phyloP scores from a whole-genome alignment of 805 yeast genomes.

The Brettanomyces sp. region DNA sequence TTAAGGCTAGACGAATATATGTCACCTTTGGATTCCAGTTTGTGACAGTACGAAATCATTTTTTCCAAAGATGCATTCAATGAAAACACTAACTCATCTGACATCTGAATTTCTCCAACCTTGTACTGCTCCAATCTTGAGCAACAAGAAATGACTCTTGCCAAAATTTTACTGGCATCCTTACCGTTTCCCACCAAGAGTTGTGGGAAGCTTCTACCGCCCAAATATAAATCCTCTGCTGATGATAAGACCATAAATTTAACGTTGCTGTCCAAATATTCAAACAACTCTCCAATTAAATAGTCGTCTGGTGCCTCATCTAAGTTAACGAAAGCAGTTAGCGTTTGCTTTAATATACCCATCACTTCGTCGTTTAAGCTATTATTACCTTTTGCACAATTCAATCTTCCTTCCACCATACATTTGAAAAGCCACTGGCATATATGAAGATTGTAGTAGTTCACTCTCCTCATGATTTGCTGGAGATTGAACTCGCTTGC shows the following conservation, averaged over 20 bases:
- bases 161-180: slow-evolving; percentile 30
- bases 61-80: slow-evolving; percentile 32
- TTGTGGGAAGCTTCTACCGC: slow-evolving; percentile 31
- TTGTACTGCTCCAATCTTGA: slow-evolving; percentile 22
- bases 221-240: slow-evolving; percentile 32
- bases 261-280: slow-evolving; percentile 22
- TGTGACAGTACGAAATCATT: slow-evolving; percentile 22
- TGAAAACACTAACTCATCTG: slow-evolving; percentile 32
- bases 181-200: slow-evolving; percentile 10
- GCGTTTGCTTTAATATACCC: slow-evolving; percentile 5
- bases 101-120: slow-evolving; percentile 13
- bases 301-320: slow-evolving; percentile 5
- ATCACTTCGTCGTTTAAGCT: slow-evolving; percentile 5
- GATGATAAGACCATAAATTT: slow-evolving; percentile 26
- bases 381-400: slow-evolving; percentile 3
- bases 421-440: slow-evolving; percentile 31
- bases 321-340: slow-evolving; percentile 8
- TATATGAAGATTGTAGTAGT: slow-evolving; percentile 33
- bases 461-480: slow-evolving; percentile 17
- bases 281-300: slow-evolving; percentile 30
- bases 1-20: slow-evolving; percentile 10
- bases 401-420: slow-evolving; percentile 16
- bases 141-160: slow-evolving; percentile 39
- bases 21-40: slow-evolving; percentile 11
- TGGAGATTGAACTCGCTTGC: background rate